Conservation (phyloP, 1,284 basidiomycete species). For the Cutaneotrichosporon sp. region DNA sequence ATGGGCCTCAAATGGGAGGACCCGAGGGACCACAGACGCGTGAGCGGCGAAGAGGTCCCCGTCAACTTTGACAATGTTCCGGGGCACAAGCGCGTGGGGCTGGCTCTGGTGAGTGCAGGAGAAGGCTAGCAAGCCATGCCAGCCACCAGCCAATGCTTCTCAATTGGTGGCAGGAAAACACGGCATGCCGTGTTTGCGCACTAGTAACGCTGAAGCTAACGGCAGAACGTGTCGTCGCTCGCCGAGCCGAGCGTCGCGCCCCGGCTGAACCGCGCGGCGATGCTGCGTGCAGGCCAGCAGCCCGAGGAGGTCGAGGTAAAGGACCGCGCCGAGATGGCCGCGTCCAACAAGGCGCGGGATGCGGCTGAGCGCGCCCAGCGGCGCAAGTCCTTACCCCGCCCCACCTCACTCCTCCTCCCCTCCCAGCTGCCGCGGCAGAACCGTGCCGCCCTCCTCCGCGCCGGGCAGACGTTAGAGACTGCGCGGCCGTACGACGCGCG, state of each 20-base stretch:
- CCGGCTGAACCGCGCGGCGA: constrained; percentile 25
- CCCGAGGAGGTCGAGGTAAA: constrained; percentile 9
- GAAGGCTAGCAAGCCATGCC: too few species aligned
- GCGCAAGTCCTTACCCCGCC: constrained; percentile 35
- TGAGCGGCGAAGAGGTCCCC: constrained; percentile 13
- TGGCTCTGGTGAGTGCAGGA: constrained; percentile 34
- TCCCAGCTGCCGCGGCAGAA: constrained; percentile 19
- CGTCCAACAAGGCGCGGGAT: constrained; percentile 33
- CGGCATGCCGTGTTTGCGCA: too few species aligned
- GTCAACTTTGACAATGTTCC: constrained; percentile 30
- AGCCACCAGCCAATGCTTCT: too few species aligned
- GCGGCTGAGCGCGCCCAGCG: constrained; percentile 35
- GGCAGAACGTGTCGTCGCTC: constrained; percentile 38
- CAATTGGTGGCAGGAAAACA: neutral
- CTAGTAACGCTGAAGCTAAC: neutral
- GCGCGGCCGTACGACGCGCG: constrained; percentile 11
- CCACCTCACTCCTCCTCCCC: constrained; percentile 29
- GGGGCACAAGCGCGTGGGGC: constrained; percentile 35
- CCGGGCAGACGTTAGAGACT: constrained; percentile 12
- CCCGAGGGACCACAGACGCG: constrained; percentile 20
- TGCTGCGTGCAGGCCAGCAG: constrained; percentile 19
- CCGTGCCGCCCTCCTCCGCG: constrained; percentile 24
- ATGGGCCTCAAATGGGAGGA: constrained; percentile 41
- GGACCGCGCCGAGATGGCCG: constrained; percentile 30
- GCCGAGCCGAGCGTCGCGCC: constrained; percentile 35